Evolutionary conservation across 1,284 basidiomycete species (phyloP), one percentile per base, ranked within the genome.

Genomic region (Tilletia walkeri): DNA sequence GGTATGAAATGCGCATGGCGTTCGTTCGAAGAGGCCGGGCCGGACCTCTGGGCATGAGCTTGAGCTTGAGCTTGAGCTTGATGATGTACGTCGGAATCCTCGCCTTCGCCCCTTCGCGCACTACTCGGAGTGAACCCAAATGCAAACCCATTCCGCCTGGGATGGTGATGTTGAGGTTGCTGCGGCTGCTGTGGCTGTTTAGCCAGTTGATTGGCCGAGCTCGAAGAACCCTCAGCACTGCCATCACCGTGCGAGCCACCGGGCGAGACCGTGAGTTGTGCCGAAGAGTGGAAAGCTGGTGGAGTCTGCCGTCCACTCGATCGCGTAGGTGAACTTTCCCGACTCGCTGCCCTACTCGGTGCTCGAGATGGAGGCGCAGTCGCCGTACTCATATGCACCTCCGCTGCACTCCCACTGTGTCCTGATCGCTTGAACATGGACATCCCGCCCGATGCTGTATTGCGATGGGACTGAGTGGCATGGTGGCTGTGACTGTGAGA

Each of bases 71-170:
- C 16, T 16, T 53, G 16, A 6, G 50, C 16, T 16, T 53, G 50
- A 5, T 24, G 18, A 53, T 24, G 18, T 1, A 53, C 50, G 34
- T 41, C 59, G 7, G 59, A 24, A 14, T 63, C 59, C 36, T 63
- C 12, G 38, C 59, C 59, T 16, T 63, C 59, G 38, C 59, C 59
- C 34, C n/a, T 9, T 5, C 59, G 59, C 16, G 59, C 59, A 39
- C 59, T 63, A 36, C 59, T 63, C 9, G 59, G 59, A 10, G 59
- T 63, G 14, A 63, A 63, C 6, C 59, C 59, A 20, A 63, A 63
- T 3, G 59, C 18, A 16, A 63, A 63, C 4, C 36, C 59, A 12
- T 63, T 63, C 30, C 59, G 59, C 14, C 59, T 20, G 30, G 24
- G 38, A 34, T 63, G 59, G 16, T 63, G 59, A 39, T 38, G 59